These are phyloP conservation scores for Scheffersomyces illinoinensis DNA, from an alignment of 1,139 yeast species.

Conservation along the genomic window DNA sequence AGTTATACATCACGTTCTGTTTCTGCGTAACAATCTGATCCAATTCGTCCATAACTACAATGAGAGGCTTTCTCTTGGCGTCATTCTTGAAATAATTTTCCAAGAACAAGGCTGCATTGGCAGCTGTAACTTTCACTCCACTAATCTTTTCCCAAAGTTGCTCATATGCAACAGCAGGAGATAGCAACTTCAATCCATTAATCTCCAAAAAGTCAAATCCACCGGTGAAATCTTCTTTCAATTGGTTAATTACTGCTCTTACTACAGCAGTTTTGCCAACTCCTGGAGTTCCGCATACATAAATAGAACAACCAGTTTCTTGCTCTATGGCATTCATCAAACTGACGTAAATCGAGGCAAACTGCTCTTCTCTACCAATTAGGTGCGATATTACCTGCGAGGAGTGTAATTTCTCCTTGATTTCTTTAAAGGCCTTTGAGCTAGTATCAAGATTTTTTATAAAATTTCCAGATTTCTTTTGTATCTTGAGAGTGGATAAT, in stretches of 20 bases:
- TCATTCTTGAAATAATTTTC: conserved; percentile 36
- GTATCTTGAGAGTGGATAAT: neutral
- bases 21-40: conserved; percentile 87
- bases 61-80: conserved; percentile 50
- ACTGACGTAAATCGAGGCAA: conserved; percentile 66
- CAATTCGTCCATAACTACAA: conserved; percentile 85
- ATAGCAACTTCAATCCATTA: conserved; percentile 82
- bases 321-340: conserved; percentile 76
- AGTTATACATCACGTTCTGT: conserved; percentile 90
- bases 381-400: conserved; percentile 62
- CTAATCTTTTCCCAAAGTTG: conserved; percentile 75
- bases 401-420: conserved; percentile 63
- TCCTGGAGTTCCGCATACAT: conserved; percentile 97
- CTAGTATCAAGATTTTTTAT: conserved; percentile 22
- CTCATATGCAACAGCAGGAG: conserved; percentile 88
- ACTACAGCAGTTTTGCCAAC: conserved; percentile 97
- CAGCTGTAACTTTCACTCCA: conserved; percentile 61
- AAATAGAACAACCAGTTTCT: conserved; percentile 79
- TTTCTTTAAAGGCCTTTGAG: conserved; percentile 49
- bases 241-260: conserved; percentile 75
- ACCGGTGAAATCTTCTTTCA: conserved; percentile 53
- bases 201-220: conserved; percentile 79
- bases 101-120: conserved; percentile 54
- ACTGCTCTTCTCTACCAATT: conserved; percentile 90
- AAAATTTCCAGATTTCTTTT: neutral